phyloP scores from a whole-genome alignment of 768 basidiomycete species.

The Asterophora parasitica region DNA sequence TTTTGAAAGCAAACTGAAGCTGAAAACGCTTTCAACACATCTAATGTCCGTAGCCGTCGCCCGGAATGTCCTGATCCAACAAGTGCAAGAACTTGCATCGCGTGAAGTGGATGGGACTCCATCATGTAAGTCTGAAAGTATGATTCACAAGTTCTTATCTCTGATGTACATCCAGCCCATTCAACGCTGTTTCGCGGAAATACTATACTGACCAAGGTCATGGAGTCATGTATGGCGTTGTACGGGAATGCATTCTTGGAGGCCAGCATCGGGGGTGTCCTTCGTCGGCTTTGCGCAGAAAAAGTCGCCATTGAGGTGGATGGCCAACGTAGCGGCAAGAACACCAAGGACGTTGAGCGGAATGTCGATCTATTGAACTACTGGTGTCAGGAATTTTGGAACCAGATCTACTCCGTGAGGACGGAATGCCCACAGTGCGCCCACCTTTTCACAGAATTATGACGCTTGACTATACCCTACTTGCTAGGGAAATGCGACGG shows the following conservation, averaged over 20 bases:
- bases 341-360: conserved; percentile 56
- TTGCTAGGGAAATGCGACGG: conserved; percentile 61
- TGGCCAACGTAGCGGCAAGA: conserved; percentile 60
- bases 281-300: conserved; percentile 68
- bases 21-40: conserved; percentile 57
- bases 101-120: conserved; percentile 68
- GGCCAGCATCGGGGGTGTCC: conserved; percentile 65
- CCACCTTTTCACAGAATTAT: background rate
- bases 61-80: conserved; percentile 57
- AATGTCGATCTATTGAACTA: conserved; percentile 65
- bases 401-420: conserved; percentile 70
- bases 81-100: conserved; percentile 65
- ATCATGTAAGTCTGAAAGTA: conserved; percentile 43
- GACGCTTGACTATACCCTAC: conserved; percentile 3
- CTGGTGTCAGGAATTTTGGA: conserved; percentile 83
- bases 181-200: conserved; percentile 73
- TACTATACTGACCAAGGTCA: conserved; percentile 63
- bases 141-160: background rate
- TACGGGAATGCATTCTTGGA: conserved; percentile 81
- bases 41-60: conserved; percentile 68
- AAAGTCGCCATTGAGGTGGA: conserved; percentile 81
- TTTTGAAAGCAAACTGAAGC: conserved; percentile 59
- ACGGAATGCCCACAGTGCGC: conserved; percentile 72
- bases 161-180: conserved; percentile 45
- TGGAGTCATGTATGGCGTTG: conserved; percentile 78